A percentile compares a stretch with the other conserved stretches of the same genome.
Conservation (phyloP, 768 basidiomycete genomes). For the Russula dissimulans region DNA sequence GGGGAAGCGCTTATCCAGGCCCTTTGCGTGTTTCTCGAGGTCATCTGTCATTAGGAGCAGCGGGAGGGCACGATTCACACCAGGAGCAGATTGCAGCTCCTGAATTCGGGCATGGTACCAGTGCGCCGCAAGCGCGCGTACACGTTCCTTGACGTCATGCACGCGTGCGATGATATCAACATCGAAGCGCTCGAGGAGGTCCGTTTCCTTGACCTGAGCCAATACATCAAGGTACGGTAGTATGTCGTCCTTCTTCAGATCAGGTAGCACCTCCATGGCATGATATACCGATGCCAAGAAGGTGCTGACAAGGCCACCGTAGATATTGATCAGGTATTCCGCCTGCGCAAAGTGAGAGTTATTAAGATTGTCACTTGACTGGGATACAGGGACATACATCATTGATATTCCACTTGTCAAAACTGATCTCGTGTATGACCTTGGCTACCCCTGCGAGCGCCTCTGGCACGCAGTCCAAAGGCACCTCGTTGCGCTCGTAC, state of each 20-base stretch:
- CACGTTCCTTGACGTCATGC: conserved; percentile 55
- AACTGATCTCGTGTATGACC: conserved; percentile 56
- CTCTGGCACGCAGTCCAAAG: conserved; percentile 90
- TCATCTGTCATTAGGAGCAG: conserved; percentile 80
- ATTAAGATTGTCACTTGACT: neutral
- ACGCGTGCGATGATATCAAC: conserved; percentile 64
- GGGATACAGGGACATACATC: conserved; percentile 52
- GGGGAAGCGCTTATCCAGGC: conserved; percentile 79
- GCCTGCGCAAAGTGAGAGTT: conserved; percentile 31
- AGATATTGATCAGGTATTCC: conserved; percentile 59
- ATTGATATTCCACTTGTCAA: conserved; percentile 67
- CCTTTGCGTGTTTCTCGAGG: conserved; percentile 77
- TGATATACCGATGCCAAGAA: conserved; percentile 83
- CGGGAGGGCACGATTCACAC: conserved; percentile 74
- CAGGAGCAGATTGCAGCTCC: conserved; percentile 57
- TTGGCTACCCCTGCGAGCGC: conserved; percentile 68
- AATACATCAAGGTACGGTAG: conserved; percentile 56
- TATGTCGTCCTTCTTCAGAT: conserved; percentile 62
- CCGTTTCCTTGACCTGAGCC: conserved; percentile 61
- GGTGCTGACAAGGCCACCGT: conserved; percentile 72
- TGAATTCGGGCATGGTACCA: conserved; percentile 56
- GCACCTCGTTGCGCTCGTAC: conserved; percentile 84
- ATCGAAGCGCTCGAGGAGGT: conserved; percentile 62
- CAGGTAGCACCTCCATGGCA: conserved; percentile 65
- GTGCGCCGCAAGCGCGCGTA: conserved; percentile 48